Base-by-base conservation (phyloP, 2,329 filamentous ascomycete species). In the Xylaria sp. region DNA sequence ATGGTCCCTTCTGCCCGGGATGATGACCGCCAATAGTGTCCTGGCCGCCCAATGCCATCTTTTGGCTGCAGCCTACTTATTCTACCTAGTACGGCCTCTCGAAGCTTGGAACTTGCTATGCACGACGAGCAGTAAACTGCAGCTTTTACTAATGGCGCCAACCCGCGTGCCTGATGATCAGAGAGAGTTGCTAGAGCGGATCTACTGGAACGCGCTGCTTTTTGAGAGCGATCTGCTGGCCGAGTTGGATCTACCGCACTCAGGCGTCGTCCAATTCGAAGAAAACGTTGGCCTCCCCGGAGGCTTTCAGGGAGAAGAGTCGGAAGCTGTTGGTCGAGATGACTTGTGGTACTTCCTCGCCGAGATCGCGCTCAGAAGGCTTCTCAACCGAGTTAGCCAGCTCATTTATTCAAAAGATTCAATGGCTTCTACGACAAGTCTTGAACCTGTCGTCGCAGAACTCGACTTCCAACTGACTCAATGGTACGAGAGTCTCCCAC, bases 341-440 rank as follows among this genome's bases (percentile, higher is more conserved):
- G 90, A 94, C 61, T 80, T 94, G 13, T 94, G 91, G 90, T 95
- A 95, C 72, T 94, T 94, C 69, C 79, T 94, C 29, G 91, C 91
- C 37, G 91, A 94, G 71, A 93, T 95, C 64, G 91, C 90, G 4
- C 79, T 95, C 11, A 85, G 91, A 46, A 82, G 91, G 58, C 83
- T 95, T 3, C 82, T 94, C 67, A 93, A 93, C 73, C 84, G 90
- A 60, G 90, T 92, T 70, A 92, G 88, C 77, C 89, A 92, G 72
- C 85, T 92, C 69, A 90, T 93, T 65, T 93, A 93, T 74, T 89
- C 89, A 48, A 90, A 90, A 70, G 87, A 89, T 70, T 88, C 87
- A 3, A 86, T 87, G 74, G 84, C 88, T 15, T 89, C 90, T 11
- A 90, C 90, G 17, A 86, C 87, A 13, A 89, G 88, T 67, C 81